Conservation (phyloP, 805 yeast genomes). For the Candida ortonii region DNA sequence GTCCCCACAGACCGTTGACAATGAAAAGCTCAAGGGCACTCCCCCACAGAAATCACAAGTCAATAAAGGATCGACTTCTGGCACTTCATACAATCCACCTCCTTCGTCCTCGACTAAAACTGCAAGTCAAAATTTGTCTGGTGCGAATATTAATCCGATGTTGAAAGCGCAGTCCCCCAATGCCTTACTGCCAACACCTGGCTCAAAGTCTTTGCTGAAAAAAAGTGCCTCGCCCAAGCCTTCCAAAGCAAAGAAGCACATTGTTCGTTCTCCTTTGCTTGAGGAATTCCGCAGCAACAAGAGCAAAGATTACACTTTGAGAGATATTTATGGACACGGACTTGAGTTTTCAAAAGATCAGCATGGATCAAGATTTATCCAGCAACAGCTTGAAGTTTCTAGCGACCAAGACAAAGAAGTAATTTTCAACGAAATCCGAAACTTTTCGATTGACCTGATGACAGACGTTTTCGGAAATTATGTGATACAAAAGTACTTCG, state of each 20-base stretch:
- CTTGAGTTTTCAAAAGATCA: conserved; percentile 93
- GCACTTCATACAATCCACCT: conserved; percentile 10
- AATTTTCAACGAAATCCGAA: conserved; percentile 80
- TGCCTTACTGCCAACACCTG: conserved; percentile 8
- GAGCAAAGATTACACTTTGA: conserved; percentile 57
- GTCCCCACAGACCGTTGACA: too few species aligned
- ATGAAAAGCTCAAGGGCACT: too few species aligned
- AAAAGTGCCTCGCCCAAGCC: conserved; percentile 25
- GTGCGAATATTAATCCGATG: conserved; percentile 5
- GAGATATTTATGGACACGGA: conserved; percentile 81
- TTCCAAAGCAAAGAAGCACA: conserved; percentile 38
- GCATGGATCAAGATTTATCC: conserved; percentile 95
- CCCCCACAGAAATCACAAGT: too few species aligned
- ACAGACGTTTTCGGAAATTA: conserved; percentile 98
- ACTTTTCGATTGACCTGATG: conserved; percentile 72
- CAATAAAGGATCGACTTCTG: too few species aligned
- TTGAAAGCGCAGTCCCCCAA: conserved; percentile 15
- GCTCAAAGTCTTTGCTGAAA: conserved; percentile 9
- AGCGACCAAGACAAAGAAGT: conserved; percentile 68
- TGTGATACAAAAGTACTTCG: conserved; percentile 92
- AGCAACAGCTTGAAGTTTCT: conserved; percentile 73
- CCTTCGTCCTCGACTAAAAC: conserved; percentile 10
- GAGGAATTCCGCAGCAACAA: conserved; percentile 79
- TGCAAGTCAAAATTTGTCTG: neutral
- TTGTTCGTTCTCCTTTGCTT: conserved; percentile 71